Percentiles rank a stretch among this genome's conserved stretches.
Conservation (phyloP, 768 basidiomycete species). For the Trametes villosa region DNA sequence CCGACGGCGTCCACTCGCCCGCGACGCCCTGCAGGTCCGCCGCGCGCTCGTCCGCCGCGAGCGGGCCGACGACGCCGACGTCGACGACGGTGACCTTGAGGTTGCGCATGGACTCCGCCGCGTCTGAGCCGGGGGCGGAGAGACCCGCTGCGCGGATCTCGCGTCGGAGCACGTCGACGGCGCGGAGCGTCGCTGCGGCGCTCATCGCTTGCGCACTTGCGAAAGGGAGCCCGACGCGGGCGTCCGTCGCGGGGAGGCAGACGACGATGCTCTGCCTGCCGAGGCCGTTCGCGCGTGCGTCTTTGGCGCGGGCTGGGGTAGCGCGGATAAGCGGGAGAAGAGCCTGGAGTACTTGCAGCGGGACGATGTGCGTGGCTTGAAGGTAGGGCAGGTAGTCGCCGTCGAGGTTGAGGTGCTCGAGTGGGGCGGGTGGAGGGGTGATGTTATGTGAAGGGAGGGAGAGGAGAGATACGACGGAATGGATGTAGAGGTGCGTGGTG, state of each 20-base stretch:
- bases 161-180: constrained; percentile 70
- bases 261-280: constrained; percentile 59
- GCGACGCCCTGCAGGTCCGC: constrained; percentile 49
- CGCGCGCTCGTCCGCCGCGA: constrained; percentile 23
- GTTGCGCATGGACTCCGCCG: constrained; percentile 62
- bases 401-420: constrained; percentile 71
- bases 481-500: constrained; percentile 68
- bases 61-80: constrained; percentile 59
- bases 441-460: constrained; percentile 49
- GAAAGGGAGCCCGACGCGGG: constrained; percentile 76
- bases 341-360: constrained; percentile 76
- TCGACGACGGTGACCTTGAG: constrained; percentile 75
- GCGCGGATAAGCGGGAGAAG: constrained; percentile 77
- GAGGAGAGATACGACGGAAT: constrained; percentile 79
- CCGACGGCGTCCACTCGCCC: constrained; percentile 75
- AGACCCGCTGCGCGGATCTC: constrained; percentile 65
- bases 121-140: constrained; percentile 56
- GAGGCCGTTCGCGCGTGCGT: constrained; percentile 51
- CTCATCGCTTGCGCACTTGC: constrained; percentile 70
- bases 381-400: constrained; percentile 72
- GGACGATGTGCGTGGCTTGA: constrained; percentile 74
- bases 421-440: constrained; percentile 53
- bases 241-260: constrained; percentile 74
- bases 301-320: constrained; percentile 57
- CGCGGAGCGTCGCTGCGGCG: constrained; percentile 72